Conservation (phyloP, 306 rosid genomes). For the Castanea sativa region DNA sequence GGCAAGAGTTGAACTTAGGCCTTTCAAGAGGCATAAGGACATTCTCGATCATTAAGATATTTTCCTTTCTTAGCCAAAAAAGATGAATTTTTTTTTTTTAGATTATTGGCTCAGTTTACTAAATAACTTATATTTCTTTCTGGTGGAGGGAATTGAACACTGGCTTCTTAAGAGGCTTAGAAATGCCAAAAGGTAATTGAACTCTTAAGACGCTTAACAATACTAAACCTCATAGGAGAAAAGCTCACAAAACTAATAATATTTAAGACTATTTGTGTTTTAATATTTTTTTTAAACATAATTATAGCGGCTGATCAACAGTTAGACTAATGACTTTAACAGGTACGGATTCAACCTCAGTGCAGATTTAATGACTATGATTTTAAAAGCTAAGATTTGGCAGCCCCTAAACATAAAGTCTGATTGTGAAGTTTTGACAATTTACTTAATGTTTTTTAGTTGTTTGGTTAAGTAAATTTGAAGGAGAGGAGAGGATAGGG, state of each 20-base stretch:
- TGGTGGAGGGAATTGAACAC: too few relatives aligned
- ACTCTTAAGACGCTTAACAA: neutral
- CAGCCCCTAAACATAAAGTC: neutral
- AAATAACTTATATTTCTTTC: neutral
- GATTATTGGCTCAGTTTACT: neutral
- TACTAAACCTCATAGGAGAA: neutral
- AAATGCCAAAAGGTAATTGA: neutral
- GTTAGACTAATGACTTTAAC: neutral
- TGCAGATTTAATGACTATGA: neutral
- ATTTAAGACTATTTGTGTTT: neutral
- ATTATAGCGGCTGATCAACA: neutral
- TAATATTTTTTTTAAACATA: neutral
- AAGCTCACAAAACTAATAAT: neutral
- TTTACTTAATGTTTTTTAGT: neutral
- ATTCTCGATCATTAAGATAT: neutral
- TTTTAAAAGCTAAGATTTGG: neutral
- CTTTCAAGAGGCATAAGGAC: neutral
- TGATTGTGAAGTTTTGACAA: neutral
- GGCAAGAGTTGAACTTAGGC: neutral
- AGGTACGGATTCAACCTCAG: neutral
- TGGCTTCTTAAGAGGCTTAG: too few relatives aligned
- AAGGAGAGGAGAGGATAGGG: neutral
- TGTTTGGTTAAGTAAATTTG: neutral
- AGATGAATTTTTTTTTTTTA: neutral
- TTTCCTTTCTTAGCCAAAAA: neutral